phyloP scores from a whole-genome alignment of 2,329 filamentous ascomycete species.

The Fusarium humuli region DNA sequence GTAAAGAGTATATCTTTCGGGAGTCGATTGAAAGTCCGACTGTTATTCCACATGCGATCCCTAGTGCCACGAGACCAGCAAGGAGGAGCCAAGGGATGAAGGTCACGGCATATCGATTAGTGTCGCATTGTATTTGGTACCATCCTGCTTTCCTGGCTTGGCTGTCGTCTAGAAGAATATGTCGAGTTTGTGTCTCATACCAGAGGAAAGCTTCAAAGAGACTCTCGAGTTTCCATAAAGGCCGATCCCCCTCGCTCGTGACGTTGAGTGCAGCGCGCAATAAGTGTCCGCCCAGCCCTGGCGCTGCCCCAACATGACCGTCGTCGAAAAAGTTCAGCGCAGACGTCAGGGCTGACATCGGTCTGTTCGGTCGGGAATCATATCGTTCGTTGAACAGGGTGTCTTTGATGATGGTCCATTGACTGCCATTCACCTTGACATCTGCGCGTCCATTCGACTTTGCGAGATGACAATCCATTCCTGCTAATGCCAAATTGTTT shows the following conservation, averaged over 20 bases:
- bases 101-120: constrained; percentile 26
- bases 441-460: constrained; percentile 24
- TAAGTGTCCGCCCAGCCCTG: constrained; percentile 23
- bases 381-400: not conserved
- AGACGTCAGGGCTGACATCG: not conserved
- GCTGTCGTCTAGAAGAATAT: not conserved
- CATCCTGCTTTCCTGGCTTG: not conserved
- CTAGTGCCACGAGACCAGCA: constrained; percentile 18
- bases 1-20: constrained; percentile 20
- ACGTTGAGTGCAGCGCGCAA: not conserved
- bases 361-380: not conserved
- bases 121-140: constrained; percentile 10
- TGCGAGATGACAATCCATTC: constrained; percentile 7
- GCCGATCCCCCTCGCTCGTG: not conserved
- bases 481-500: constrained; percentile 13
- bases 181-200: constrained; percentile 12
- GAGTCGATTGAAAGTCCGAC: constrained; percentile 25
- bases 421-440: constrained; percentile 7
- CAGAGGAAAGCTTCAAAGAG: constrained; percentile 29
- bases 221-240: constrained; percentile 14
- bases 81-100: constrained; percentile 35
- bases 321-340: not conserved
- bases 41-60: constrained; percentile 18
- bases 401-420: constrained; percentile 5
- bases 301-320: not conserved